Conservation (phyloP, 345 rosid species). For the Sonneratia caseolaris region DNA sequence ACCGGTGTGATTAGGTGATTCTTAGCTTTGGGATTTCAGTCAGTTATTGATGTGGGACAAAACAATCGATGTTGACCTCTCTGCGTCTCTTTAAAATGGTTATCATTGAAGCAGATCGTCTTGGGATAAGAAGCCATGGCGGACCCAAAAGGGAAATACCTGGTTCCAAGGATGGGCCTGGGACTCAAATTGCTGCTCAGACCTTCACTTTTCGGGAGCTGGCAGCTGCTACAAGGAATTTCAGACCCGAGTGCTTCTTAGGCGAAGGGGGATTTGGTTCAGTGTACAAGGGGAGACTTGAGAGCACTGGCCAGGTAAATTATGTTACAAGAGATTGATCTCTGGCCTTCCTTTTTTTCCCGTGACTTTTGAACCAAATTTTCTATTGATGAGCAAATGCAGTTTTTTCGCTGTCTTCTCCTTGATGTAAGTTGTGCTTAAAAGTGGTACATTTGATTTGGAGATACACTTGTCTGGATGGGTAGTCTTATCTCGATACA, state of each 20-base stretch:
- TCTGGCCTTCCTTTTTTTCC: not conserved
- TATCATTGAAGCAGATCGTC: constrained; percentile 67
- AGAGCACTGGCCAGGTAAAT: constrained; percentile 86
- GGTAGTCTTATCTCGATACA: not conserved
- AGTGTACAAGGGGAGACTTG: constrained; percentile 83
- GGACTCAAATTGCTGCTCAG: constrained; percentile 69
- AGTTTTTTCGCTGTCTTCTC: not conserved
- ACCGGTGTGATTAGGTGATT: not conserved
- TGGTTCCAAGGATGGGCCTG: constrained; percentile 46
- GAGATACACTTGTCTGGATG: not conserved
- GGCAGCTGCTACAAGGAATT: constrained; percentile 84
- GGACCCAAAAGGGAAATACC: constrained; percentile 55
- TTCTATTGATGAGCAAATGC: not conserved
- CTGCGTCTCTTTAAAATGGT: constrained; percentile 9
- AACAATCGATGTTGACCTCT: not conserved
- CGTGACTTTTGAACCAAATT: not conserved
- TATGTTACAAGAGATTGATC: not conserved
- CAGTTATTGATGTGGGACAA: not conserved
- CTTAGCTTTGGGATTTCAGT: not conserved
- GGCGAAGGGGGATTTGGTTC: constrained; percentile 99
- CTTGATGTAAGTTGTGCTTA: not conserved
- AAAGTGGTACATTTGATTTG: not conserved
- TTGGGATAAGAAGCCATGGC: constrained; percentile 52
- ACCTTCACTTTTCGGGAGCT: constrained; percentile 84
- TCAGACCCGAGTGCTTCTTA: constrained; percentile 75